A percentile compares a stretch with the other conserved stretches of the same genome.
These are phyloP conservation scores for Lachancea nothofagi DNA, from an alignment of 805 yeast genomes.

Conservation along the genomic window DNA sequence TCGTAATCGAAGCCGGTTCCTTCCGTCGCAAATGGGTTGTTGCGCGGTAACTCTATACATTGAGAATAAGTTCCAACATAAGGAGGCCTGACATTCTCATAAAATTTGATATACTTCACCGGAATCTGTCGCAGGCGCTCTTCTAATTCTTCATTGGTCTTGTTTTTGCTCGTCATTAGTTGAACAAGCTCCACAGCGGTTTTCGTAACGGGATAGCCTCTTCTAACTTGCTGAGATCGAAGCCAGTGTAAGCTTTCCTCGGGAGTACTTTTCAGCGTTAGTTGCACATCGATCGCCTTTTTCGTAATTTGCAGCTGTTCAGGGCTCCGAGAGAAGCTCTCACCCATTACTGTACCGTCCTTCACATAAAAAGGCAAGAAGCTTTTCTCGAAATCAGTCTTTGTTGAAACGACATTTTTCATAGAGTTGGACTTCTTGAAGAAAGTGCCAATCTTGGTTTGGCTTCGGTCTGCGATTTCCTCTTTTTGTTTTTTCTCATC, in stretches of 20 bases:
- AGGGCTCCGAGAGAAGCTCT: constrained; percentile 7
- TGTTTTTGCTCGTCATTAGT: constrained; percentile 37
- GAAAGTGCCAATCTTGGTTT: constrained; percentile 35
- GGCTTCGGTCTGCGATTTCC: constrained; percentile 35
- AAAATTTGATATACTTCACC: constrained; percentile 38
- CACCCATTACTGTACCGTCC: constrained; percentile 30
- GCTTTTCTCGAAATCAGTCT: constrained; percentile 31
- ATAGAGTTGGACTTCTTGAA: constrained; percentile 31
- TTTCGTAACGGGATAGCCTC: constrained; percentile 26
- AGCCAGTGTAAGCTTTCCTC: constrained; percentile 21
- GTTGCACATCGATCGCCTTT: constrained; percentile 12
- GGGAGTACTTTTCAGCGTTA: not conserved
- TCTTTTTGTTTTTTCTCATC: constrained; percentile 27
- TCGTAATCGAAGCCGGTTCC: constrained; percentile 39
- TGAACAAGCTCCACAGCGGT: constrained; percentile 34
- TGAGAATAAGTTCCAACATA: constrained; percentile 49
- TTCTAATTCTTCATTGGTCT: constrained; percentile 33
- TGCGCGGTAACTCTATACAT: constrained; percentile 21
- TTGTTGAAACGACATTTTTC: constrained; percentile 16
- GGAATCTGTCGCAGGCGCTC: constrained; percentile 26
- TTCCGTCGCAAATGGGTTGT: constrained; percentile 32
- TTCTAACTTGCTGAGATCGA: constrained; percentile 10
- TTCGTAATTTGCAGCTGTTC: constrained; percentile 14
- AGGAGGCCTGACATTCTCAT: constrained; percentile 48
- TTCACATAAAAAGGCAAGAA: constrained; percentile 37